Evolutionary conservation across 768 basidiomycete species (phyloP), one percentile per base, ranked within the genome.

Genomic region (Neoboletus magnificus): DNA sequence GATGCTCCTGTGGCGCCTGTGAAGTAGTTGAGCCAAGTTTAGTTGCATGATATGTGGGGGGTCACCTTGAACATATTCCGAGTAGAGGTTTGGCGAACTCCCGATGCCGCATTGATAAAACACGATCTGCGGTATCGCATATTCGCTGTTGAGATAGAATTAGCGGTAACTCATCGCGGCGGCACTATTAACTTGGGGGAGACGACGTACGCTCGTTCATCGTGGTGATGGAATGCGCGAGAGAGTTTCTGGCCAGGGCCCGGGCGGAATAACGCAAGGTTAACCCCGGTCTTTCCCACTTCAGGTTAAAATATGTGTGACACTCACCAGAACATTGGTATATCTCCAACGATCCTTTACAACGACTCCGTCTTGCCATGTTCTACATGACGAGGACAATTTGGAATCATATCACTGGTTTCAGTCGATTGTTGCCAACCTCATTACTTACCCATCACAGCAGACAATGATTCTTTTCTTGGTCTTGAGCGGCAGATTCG

Each of bases 381-480:
- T 89, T 41, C 87, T 89, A 48, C 9, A 41, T 36, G 32, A 33
- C 23, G 42, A 46, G 27, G 39, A 60, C 48, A 36, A 37, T 41
- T 52, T 8, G 8, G 32, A 18, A 32, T 49, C n/a, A 60, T 18
- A 55, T 22, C 41, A 48, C 48, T 35, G 15, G 18, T 25, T 37
- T 18, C 50, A 44, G 41, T 30, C 23, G n/a, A 36, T 20, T 15
- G 22, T 29, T 15, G 36, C 20, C 33, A 16, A 52, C 23, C 18
- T 13, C 32, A 16, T 18, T 41, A 68, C 80, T 62, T 56, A 85
- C 88, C 88, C 88, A 63, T 90, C 88, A 58, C 88, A 90, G 61
- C 86, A 89, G 36, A 90, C 76, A 29, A 88, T 76, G 46, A 90
- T 80, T 50, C 88, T 76, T 63, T 88, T 88, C 56, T 73, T 77